Conservation (phyloP, 176 grass and related monocot genomes). For the Rhynchospora breviuscula region DNA sequence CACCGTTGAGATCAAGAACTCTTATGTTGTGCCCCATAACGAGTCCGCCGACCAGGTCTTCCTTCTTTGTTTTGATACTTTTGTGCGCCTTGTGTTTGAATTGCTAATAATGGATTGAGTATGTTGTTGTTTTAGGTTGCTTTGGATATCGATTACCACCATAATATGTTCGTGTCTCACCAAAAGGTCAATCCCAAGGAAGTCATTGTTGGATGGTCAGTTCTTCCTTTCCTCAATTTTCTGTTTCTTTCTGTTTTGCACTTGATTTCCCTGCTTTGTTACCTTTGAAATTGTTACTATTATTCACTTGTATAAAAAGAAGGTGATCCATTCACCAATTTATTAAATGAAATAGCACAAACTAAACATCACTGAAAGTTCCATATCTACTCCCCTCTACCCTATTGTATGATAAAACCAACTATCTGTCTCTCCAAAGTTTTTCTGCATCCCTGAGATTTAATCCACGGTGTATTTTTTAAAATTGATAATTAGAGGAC, state of each 20-base stretch:
- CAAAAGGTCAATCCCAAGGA: constrained; percentile 92
- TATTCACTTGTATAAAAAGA: no score
- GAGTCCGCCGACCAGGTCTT: constrained; percentile 87
- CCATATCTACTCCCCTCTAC: no score
- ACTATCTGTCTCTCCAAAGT: no score
- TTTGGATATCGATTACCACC: constrained; percentile 91
- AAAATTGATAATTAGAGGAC: not conserved
- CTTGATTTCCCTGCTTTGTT: not conserved
- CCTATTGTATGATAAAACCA: no score
- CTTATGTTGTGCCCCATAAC: constrained; percentile 84
- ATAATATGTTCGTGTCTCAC: constrained; percentile 81
- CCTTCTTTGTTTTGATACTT: not conserved
- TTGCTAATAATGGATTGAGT: not conserved
- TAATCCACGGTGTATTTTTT: no score
- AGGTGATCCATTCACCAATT: no score
- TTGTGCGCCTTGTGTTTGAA: not conserved
- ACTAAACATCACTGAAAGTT: no score
- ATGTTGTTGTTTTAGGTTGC: constrained; percentile 52
- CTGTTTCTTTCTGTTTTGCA: not conserved
- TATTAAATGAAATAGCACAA: no score
- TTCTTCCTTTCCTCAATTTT: not conserved
- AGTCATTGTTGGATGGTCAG: constrained; percentile 84
- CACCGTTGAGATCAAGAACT: constrained; percentile 87
- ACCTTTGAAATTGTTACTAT: not conserved
- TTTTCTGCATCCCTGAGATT: no score